A percentile compares a stretch with the other conserved stretches of the same genome.
These are phyloP conservation scores for Astrephomene gubernaculifera DNA, from an alignment of 139 green algal genomes.

Conservation along the genomic window DNA sequence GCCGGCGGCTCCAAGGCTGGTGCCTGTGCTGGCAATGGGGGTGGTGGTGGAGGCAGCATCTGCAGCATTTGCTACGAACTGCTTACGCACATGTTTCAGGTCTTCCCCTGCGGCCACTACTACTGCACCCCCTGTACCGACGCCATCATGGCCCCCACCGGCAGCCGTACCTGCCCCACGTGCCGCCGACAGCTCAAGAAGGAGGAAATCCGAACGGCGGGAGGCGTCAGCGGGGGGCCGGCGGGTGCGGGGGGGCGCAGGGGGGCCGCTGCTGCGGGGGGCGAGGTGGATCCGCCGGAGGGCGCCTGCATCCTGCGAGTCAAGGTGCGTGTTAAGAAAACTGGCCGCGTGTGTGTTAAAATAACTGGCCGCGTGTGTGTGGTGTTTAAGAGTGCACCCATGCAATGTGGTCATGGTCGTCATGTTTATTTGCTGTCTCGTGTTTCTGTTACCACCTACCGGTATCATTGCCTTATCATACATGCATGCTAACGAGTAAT, in stretches of 20 bases:
- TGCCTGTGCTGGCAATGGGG: background rate
- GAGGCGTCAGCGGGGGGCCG: background rate
- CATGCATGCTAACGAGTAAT: background rate
- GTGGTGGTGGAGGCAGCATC: background rate
- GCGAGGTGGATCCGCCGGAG: slow-evolving; percentile 53
- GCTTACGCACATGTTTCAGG: background rate
- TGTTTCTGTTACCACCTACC: background rate
- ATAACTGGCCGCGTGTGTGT: no score
- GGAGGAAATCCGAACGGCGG: background rate
- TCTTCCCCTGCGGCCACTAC: slow-evolving; percentile 42
- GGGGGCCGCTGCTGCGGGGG: background rate
- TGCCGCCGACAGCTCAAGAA: background rate
- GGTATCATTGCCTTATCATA: background rate
- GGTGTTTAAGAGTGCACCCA: background rate
- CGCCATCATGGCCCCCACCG: background rate
- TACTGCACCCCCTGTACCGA: slow-evolving; percentile 21
- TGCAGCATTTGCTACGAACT: background rate
- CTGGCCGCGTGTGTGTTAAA: no score
- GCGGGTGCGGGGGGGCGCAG: background rate
- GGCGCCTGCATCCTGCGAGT: slow-evolving; percentile 33
- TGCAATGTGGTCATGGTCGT: background rate
- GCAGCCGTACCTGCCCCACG: slow-evolving; percentile 12
- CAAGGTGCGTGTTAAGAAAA: slow-evolving; percentile 35
- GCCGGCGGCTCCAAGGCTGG: no score
- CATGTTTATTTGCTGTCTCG: no score